Conservation (phyloP, 805 yeast genomes). For the Candida boleticola region DNA sequence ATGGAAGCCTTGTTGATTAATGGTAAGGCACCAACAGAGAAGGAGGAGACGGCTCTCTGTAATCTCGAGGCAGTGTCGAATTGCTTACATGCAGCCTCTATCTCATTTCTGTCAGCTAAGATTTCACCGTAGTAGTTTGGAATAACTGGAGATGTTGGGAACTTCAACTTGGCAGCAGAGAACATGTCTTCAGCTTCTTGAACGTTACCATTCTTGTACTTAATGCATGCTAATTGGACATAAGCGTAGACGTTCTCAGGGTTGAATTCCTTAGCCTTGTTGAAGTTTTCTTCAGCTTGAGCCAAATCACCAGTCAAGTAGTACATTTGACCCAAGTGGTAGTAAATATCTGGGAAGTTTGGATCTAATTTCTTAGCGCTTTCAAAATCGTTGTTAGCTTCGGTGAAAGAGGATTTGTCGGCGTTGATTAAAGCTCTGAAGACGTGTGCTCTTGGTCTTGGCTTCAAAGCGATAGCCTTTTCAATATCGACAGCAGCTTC, state of each 20-base stretch:
- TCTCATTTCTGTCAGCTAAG: conserved; percentile 75
- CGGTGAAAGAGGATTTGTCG: conserved; percentile 65
- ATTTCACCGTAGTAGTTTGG: conserved; percentile 97
- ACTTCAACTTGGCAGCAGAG: conserved; percentile 64
- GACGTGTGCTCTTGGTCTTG: conserved; percentile 81
- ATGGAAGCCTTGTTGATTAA: conserved; percentile 85
- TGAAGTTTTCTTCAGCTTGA: conserved; percentile 72
- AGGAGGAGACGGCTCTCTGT: conserved; percentile 66
- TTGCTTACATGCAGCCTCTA: conserved; percentile 70
- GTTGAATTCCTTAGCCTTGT: conserved; percentile 71
- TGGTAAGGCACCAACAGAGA: conserved; percentile 85
- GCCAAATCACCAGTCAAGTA: conserved; percentile 75
- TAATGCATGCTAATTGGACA: conserved; percentile 90
- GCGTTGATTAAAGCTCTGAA: conserved; percentile 80
- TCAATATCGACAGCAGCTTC: conserved; percentile 64
- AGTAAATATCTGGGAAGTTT: conserved; percentile 75
- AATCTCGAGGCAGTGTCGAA: conserved; percentile 84
- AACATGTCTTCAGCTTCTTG: conserved; percentile 64
- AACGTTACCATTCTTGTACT: conserved; percentile 71
- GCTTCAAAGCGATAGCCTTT: conserved; percentile 60
- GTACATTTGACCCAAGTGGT: conserved; percentile 91
- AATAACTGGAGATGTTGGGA: conserved; percentile 87
- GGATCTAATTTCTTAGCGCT: conserved; percentile 70
- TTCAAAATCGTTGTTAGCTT: conserved; percentile 64
- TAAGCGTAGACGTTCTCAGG: conserved; percentile 77